Evolutionary conservation across 768 basidiomycete species (phyloP).

Genomic region (Candolleomyces efflorescens): DNA sequence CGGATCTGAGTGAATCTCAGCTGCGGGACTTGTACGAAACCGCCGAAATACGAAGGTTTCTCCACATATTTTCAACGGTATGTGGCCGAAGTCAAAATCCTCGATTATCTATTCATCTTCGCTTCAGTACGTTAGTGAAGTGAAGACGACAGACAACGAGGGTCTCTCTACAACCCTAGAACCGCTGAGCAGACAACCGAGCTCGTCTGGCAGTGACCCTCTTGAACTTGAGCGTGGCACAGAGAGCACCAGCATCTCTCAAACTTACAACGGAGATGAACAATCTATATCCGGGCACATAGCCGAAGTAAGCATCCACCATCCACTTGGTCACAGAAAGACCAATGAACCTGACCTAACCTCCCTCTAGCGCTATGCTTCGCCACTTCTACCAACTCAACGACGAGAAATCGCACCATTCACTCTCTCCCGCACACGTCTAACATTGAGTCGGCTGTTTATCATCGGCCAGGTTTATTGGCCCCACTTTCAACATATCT

Average conservation of each 20-base stretch:
- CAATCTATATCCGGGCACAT: too few species aligned
- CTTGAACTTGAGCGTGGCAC: too few species aligned
- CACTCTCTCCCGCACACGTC: constrained; percentile 47
- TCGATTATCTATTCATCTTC: neutral
- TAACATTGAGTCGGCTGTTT: constrained; percentile 52
- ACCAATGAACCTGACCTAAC: neutral
- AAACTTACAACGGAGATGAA: too few species aligned
- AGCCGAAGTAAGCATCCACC: too few species aligned
- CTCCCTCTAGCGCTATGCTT: constrained; percentile 32
- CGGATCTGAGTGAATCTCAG: constrained; percentile 45
- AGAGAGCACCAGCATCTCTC: too few species aligned
- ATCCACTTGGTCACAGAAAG: too few species aligned
- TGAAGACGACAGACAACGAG: constrained; percentile 27
- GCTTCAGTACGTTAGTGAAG: constrained; percentile 53
- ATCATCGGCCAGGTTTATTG: constrained; percentile 47
- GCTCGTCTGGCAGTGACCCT: too few species aligned
- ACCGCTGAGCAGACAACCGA: too few species aligned
- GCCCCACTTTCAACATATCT: constrained; percentile 35
- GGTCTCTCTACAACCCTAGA: neutral
- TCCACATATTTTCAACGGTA: constrained; percentile 58
- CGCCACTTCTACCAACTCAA: constrained; percentile 41
- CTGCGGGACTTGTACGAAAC: constrained; percentile 57
- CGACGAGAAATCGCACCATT: constrained; percentile 28
- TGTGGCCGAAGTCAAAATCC: constrained; percentile 15
- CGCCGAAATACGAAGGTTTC: constrained; percentile 59